Base-by-base conservation (phyloP, 202 grass and related monocot species). In the Zizania palustris region DNA sequence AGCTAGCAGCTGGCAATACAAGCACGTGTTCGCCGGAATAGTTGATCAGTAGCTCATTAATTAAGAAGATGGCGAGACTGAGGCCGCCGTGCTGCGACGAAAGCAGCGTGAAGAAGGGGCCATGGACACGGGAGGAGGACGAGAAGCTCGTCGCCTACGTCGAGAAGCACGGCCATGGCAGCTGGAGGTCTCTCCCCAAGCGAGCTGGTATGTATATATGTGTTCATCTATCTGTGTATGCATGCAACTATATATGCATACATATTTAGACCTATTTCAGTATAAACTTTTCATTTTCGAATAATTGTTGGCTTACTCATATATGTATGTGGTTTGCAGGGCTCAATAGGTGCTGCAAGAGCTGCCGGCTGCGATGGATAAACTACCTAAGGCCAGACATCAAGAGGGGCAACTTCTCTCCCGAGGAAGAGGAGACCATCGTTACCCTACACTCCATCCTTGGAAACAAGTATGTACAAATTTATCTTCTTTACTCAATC, bases 61-160 rank as follows among this genome's bases (percentile, higher is more conserved):
- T 1, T 51, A 15, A 6, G 15, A 6, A 49, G 50, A 55, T 55
- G 51, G 51, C n/a, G 7, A 55, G 51, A 20, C 7, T 20, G 22
- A 69, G 66, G 66, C 45, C 44, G 0, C 66, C 44, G 4, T 69
- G 44, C 37, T 76, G 69, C 43, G 87, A 86, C 50, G 78, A 83
- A 58, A 73, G 65, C 40, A 69, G 63, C 39, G 22, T 90, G 11
- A 90, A 86, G 79, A 90, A 90, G 28, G 87, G 87, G 19, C 79
- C 87, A 16, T 90, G 87, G 87, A 90, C 69, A 16, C 59, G 74
- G n/a, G 83, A 90, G 16, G 87, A 90, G 53, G 87, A 90, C 74
- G 45, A 71, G 63, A 86, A 84, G 49, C 83, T 90, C 54, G 33
- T 67, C 39, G 63, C 63, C 51, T 49, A 49, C 66, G 46, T 69